These are phyloP conservation scores for Terana coerulea DNA, from an alignment of 768 basidiomycete genomes.

Conservation along the genomic window DNA sequence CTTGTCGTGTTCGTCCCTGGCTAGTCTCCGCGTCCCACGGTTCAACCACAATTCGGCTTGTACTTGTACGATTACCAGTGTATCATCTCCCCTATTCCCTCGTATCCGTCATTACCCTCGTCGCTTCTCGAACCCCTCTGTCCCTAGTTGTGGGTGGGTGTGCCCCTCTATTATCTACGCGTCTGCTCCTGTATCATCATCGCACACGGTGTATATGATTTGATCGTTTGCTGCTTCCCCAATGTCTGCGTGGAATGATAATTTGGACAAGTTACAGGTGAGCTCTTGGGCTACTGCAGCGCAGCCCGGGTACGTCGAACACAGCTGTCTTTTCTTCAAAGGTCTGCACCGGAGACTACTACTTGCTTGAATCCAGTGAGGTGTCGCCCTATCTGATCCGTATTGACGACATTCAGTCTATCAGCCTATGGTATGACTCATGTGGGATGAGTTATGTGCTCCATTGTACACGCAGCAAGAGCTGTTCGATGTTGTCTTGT, in stretches of 20 bases:
- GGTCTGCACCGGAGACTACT: too few relatives aligned
- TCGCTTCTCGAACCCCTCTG: conserved; percentile 15
- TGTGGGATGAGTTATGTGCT: too few relatives aligned
- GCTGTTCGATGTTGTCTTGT: too few relatives aligned
- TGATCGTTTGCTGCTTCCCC: background rate
- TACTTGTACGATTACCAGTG: conserved; percentile 35
- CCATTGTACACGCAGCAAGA: too few relatives aligned
- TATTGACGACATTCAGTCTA: too few relatives aligned
- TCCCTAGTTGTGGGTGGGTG: conserved; percentile 29
- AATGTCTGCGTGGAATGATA: background rate
- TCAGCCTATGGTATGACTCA: too few relatives aligned
- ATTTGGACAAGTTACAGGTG: too few relatives aligned
- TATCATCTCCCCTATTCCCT: conserved; percentile 18
- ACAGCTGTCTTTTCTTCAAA: too few relatives aligned
- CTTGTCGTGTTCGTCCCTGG: conserved; percentile 37
- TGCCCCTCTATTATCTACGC: conserved; percentile 14
- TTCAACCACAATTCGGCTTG: conserved; percentile 39
- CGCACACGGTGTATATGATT: conserved; percentile 14
- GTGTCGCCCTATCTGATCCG: too few relatives aligned
- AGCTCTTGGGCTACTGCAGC: too few relatives aligned
- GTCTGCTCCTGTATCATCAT: conserved; percentile 23
- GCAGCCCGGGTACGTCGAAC: too few relatives aligned
- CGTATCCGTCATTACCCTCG: conserved; percentile 9
- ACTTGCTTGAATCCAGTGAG: too few relatives aligned
- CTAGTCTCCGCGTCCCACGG: conserved; percentile 36